phyloP scores from a whole-genome alignment of 257 asterid species.

The Petunia axillaris region DNA sequence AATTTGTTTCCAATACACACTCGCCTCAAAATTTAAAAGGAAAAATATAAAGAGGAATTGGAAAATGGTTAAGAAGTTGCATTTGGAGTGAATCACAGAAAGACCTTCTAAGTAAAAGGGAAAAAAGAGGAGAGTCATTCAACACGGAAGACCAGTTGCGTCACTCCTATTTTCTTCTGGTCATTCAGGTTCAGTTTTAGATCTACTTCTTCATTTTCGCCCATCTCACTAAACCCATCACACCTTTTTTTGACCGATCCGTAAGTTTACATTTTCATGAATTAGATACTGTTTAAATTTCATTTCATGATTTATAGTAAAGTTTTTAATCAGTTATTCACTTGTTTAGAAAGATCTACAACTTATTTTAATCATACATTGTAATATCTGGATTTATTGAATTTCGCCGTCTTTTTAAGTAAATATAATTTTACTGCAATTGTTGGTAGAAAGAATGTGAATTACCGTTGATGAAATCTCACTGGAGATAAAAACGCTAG shows the following conservation, averaged over 20 bases:
- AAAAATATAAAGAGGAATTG: no score
- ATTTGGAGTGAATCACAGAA: no score
- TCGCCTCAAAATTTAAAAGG: no score
- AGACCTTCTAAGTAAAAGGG: not conserved
- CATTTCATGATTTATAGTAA: not conserved
- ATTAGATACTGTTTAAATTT: not conserved
- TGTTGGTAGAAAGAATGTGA: slow-evolving; percentile 3
- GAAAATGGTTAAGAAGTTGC: no score
- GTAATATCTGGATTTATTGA: no score
- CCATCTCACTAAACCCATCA: not conserved
- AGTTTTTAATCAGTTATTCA: not conserved
- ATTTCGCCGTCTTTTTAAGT: no score
- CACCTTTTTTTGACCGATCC: not conserved
- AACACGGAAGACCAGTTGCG: slow-evolving; percentile 13
- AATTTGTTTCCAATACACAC: no score
- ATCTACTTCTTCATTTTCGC: not conserved
- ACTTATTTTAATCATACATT: no score
- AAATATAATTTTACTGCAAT: no score
- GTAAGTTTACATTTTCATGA: not conserved
- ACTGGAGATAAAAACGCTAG: not conserved
- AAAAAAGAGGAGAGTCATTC: not conserved
- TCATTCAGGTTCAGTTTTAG: not conserved
- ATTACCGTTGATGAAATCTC: not conserved
- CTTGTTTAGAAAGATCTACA: no score
- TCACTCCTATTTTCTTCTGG: not conserved